phyloP scores from a whole-genome alignment of 2,329 filamentous ascomycete genomes.

The Emergomyces orientalis region DNA sequence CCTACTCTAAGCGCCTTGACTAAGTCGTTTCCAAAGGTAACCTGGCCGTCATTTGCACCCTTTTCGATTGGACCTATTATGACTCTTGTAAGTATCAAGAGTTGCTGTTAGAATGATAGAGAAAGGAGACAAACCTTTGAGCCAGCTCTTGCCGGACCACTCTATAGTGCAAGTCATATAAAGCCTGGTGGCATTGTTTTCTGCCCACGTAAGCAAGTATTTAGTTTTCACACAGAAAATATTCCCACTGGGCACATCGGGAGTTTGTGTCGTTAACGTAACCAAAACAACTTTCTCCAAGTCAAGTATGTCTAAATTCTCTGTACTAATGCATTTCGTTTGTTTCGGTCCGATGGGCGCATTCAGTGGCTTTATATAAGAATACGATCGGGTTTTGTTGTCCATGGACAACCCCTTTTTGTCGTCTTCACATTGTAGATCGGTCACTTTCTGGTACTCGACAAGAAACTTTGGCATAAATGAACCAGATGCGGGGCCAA shows the following conservation, averaged over 20 bases:
- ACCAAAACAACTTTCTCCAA: conserved; percentile 79
- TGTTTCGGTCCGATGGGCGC: conserved; percentile 81
- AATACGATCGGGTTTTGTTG: conserved; percentile 63
- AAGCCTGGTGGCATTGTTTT: conserved; percentile 73
- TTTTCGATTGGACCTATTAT: conserved; percentile 81
- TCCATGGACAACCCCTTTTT: conserved; percentile 68
- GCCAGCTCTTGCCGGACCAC: conserved; percentile 96
- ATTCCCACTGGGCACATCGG: conserved; percentile 89
- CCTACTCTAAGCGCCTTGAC: conserved; percentile 64
- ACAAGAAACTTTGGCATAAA: conserved; percentile 85
- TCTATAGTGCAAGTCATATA: conserved; percentile 86
- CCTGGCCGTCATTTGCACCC: conserved; percentile 83
- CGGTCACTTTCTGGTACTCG: conserved; percentile 77
- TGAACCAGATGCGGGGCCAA: conserved; percentile 65
- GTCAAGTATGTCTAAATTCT: conserved; percentile 75
- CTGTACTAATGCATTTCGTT: conserved; percentile 85
- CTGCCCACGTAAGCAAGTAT: conserved; percentile 89
- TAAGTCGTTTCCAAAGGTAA: conserved; percentile 70
- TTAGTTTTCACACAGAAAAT: conserved; percentile 87
- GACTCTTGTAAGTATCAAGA: conserved; percentile 23
- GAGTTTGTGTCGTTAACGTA: conserved; percentile 75
- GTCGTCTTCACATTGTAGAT: conserved; percentile 75
- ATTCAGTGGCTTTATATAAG: conserved; percentile 84
- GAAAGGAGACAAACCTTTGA: conserved; percentile 59
- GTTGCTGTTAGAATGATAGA: background rate